Conservation (phyloP, 202 grass and related monocot genomes). For the Saccharum hybrid region DNA sequence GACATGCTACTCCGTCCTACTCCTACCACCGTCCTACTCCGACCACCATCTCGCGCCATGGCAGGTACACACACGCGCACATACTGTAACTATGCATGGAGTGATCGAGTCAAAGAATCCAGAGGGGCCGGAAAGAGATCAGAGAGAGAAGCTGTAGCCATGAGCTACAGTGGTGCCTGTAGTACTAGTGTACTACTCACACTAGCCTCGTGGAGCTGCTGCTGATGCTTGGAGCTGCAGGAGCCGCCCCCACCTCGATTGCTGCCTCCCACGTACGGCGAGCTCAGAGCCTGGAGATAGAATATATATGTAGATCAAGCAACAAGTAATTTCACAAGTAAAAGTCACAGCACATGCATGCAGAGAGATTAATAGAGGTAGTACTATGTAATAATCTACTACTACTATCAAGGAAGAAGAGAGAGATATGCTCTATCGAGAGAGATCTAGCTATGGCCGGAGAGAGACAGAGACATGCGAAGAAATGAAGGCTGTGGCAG, state of each 20-base stretch:
- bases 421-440: neutral
- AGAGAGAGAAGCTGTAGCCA: neutral
- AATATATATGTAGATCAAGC: neutral
- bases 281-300: conserved; percentile 70
- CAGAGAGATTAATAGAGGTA: neutral
- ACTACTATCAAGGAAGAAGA: neutral
- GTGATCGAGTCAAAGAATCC: neutral
- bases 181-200: conserved; percentile 59
- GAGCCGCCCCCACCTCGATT: conserved; percentile 44
- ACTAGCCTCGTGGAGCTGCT: conserved; percentile 32
- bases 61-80: too few species aligned
- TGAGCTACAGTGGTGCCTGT: neutral
- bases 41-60: neutral
- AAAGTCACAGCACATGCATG: neutral
- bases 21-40: too few species aligned
- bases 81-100: neutral
- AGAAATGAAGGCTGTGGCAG: neutral
- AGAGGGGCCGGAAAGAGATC: neutral
- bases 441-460: neutral
- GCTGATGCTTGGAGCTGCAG: conserved; percentile 39
- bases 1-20: too few species aligned
- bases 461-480: neutral
- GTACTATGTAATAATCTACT: too few species aligned
- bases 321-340: neutral
- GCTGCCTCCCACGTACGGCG: conserved; percentile 58